Conservation (phyloP, 164 flowering plant species). For the Euptelea pleiosperma region DNA sequence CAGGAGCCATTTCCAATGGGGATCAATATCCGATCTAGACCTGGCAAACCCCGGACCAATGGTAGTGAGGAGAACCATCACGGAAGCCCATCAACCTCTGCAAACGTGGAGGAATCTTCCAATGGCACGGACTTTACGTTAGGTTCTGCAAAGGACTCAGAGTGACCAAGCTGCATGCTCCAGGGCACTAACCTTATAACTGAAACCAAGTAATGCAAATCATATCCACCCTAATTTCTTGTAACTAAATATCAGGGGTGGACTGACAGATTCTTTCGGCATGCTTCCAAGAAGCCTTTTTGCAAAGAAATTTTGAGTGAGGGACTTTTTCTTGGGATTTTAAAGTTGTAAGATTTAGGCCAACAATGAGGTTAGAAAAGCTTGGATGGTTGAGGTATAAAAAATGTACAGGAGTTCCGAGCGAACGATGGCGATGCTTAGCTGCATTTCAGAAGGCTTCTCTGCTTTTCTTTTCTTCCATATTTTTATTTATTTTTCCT, state of each 20-base stretch:
- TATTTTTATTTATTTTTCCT: background rate
- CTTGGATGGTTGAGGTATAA: background rate
- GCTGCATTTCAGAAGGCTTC: constrained; percentile 18
- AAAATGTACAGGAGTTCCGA: constrained; percentile 25
- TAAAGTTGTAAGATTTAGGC: constrained; percentile 10
- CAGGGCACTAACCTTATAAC: constrained; percentile 31
- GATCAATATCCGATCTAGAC: constrained; percentile 48
- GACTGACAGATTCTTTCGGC: constrained; percentile 13
- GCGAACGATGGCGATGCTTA: constrained; percentile 8
- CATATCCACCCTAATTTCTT: constrained; percentile 10
- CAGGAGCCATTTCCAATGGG: constrained; percentile 95
- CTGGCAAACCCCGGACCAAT: constrained; percentile 42
- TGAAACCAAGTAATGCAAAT: constrained; percentile 12
- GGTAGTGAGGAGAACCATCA: constrained; percentile 44
- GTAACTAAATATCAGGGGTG: constrained; percentile 5
- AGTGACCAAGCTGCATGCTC: constrained; percentile 26
- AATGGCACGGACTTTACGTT: constrained; percentile 39
- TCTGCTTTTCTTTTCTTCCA: background rate
- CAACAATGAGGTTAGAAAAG: constrained; percentile 9
- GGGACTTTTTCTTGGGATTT: background rate
- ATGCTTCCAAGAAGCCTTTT: constrained; percentile 9
- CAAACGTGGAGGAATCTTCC: constrained; percentile 41
- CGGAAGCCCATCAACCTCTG: constrained; percentile 41
- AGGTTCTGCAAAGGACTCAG: constrained; percentile 48
- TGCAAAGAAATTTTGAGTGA: background rate